phyloP scores from a whole-genome alignment of 768 basidiomycete genomes.

The Baorangia bicolor region DNA sequence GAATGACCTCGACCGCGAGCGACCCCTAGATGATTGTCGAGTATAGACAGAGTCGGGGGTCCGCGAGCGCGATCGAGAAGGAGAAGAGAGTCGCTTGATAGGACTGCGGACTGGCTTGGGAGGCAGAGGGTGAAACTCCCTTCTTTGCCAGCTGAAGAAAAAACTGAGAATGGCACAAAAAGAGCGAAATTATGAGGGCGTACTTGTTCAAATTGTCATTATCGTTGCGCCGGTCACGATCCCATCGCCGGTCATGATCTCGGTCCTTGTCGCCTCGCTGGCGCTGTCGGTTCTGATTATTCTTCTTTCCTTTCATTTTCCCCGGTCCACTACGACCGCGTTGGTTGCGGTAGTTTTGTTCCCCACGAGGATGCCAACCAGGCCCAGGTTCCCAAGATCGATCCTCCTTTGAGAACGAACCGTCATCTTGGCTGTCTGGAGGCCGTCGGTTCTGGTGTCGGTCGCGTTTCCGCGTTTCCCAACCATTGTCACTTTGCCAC shows the following conservation, averaged over 20 bases:
- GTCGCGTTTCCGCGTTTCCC: slow-evolving; percentile 51
- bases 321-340: slow-evolving; percentile 38
- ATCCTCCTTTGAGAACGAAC: slow-evolving; percentile 38
- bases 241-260: slow-evolving; percentile 29
- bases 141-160: slow-evolving; percentile 60
- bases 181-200: slow-evolving; percentile 25
- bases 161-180: slow-evolving; percentile 8
- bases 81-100: slow-evolving; percentile 44
- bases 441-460: slow-evolving; percentile 41
- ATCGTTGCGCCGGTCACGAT: slow-evolving; percentile 49
- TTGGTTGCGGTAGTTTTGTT: slow-evolving; percentile 38
- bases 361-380: slow-evolving; percentile 55
- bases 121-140: slow-evolving; percentile 47
- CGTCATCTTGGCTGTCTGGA: slow-evolving; percentile 28
- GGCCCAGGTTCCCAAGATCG: slow-evolving; percentile 75
- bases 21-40: slow-evolving; percentile 60
- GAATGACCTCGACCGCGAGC: slow-evolving; percentile 58
- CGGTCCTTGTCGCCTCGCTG: slow-evolving; percentile 30
- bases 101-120: slow-evolving; percentile 37
- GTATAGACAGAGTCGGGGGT: slow-evolving; percentile 66
- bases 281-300: slow-evolving; percentile 34
- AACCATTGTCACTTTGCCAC: slow-evolving; percentile 43
- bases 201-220: slow-evolving; percentile 78
- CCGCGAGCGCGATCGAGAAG: slow-evolving; percentile 51
- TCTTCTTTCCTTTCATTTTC: slow-evolving; percentile 38